A percentile compares a stretch with the other conserved stretches of the same genome.
Conservation (phyloP, 176 grass and related monocot species). For the Phyllostachys edulis region DNA sequence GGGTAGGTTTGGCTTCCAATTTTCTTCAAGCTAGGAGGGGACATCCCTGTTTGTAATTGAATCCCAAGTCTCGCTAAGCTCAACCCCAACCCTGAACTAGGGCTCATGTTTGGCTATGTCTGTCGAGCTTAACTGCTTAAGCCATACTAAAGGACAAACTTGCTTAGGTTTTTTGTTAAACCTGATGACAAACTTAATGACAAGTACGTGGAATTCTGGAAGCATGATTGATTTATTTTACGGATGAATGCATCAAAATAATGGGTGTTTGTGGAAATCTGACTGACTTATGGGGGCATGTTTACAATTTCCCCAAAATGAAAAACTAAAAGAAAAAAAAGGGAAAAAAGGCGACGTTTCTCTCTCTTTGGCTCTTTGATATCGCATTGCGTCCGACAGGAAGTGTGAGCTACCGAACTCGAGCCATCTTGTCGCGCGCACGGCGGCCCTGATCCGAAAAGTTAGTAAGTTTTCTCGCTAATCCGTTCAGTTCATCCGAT, state of each 20-base stretch:
- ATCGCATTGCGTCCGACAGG: constrained; percentile 19
- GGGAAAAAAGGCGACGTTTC: neutral
- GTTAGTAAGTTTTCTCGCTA: constrained; percentile 27
- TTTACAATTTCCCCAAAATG: constrained; percentile 16
- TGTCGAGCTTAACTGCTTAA: too few relatives aligned
- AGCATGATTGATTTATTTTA: neutral
- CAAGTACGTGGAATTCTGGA: neutral
- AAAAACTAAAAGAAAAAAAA: constrained; percentile 16
- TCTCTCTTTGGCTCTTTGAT: neutral
- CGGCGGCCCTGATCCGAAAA: constrained; percentile 29
- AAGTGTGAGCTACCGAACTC: constrained; percentile 39
- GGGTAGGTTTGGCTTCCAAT: too few relatives aligned
- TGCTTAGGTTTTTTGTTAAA: too few relatives aligned
- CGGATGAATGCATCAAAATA: neutral
- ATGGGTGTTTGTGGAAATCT: neutral
- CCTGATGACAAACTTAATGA: neutral
- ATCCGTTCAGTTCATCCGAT: neutral
- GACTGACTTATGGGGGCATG: neutral
- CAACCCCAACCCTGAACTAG: too few relatives aligned
- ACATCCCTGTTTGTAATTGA: too few relatives aligned
- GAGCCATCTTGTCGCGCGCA: constrained; percentile 27
- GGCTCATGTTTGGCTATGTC: too few relatives aligned
- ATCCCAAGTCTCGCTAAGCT: too few relatives aligned
- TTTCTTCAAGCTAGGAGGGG: too few relatives aligned
- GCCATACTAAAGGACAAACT: too few relatives aligned